These are phyloP conservation scores for Capsella bursapastoris DNA, from an alignment of 345 rosid species.

Conservation along the genomic window DNA sequence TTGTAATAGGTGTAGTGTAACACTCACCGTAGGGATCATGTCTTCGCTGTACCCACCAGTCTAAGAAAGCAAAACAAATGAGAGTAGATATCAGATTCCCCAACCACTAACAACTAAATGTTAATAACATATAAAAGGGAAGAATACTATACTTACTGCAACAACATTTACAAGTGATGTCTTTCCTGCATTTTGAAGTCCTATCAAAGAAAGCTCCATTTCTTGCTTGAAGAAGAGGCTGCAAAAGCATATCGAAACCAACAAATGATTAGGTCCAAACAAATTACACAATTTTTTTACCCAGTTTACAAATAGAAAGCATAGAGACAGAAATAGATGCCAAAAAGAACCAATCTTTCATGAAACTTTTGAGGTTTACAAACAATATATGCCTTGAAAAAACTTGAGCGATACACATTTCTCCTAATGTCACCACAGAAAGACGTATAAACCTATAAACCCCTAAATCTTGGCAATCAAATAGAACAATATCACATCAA, in stretches of 20 bases:
- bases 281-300: background rate
- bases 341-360: slow-evolving; percentile 1
- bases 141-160: slow-evolving; percentile 62
- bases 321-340: background rate
- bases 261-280: background rate
- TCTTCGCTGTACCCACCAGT: slow-evolving; percentile 94
- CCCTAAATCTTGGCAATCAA: slow-evolving; percentile 1
- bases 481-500: background rate
- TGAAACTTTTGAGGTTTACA: background rate
- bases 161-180: slow-evolving; percentile 84
- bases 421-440: background rate
- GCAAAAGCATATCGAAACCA: slow-evolving; percentile 29
- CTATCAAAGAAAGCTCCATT: slow-evolving; percentile 85
- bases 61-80: slow-evolving; percentile 36
- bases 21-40: slow-evolving; percentile 84
- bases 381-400: background rate
- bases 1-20: background rate
- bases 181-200: slow-evolving; percentile 90
- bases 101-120: background rate
- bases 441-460: background rate
- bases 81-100: slow-evolving; percentile 1
- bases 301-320: background rate
- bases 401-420: background rate
- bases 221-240: slow-evolving; percentile 89
- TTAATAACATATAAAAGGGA: background rate